phyloP scores from a whole-genome alignment of 2,329 filamentous ascomycete genomes.

The Fusarium keratoplasticum region DNA sequence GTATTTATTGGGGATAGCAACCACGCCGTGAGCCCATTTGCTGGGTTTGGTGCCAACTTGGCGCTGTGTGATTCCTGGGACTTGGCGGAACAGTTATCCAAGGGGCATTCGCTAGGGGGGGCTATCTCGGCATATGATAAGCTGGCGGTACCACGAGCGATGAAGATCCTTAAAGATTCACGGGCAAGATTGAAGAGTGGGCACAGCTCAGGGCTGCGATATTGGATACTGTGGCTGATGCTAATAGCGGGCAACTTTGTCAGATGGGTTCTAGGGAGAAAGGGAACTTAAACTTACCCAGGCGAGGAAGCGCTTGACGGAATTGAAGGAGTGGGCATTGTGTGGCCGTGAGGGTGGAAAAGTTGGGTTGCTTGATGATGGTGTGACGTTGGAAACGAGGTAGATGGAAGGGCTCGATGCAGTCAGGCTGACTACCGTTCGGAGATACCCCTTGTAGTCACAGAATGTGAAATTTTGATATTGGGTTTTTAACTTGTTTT shows the following conservation, averaged over 20 bases:
- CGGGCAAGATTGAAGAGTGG: conserved; percentile 38
- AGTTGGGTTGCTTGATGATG: not conserved
- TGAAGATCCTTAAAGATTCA: conserved; percentile 39
- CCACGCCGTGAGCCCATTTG: conserved; percentile 62
- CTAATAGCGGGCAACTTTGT: conserved; percentile 35
- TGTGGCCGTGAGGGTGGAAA: not conserved
- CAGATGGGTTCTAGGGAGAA: conserved; percentile 32
- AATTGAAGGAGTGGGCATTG: not conserved
- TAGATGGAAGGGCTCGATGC: not conserved
- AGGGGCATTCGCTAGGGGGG: conserved; percentile 33
- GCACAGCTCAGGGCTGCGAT: conserved; percentile 41
- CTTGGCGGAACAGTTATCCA: conserved; percentile 55
- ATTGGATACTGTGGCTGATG: conserved; percentile 36
- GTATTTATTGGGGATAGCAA: conserved; percentile 64
- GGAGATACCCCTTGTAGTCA: not conserved
- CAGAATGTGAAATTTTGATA: not conserved
- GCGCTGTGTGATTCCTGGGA: conserved; percentile 61
- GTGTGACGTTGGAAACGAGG: not conserved
- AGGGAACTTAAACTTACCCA: not conserved
- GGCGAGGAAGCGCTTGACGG: too few relatives aligned
- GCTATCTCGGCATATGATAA: conserved; percentile 52
- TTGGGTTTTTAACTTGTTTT: not conserved
- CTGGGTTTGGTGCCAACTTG: conserved; percentile 61
- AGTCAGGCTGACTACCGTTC: not conserved
- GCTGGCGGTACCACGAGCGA: conserved; percentile 50